Conservation (phyloP, 208 protist species). For the Histomonas meleagridis region DNA sequence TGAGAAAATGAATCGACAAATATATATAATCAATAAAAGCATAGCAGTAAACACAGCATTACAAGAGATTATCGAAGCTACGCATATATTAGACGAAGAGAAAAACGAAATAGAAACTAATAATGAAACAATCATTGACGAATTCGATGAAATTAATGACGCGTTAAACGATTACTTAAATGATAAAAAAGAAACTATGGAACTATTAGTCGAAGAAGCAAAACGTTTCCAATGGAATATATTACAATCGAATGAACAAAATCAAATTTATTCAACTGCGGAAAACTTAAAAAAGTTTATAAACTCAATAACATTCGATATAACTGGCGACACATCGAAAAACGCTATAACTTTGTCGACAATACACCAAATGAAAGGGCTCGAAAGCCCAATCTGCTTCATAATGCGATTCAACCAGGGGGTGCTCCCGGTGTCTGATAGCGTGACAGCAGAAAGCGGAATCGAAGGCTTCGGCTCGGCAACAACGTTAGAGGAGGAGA, state of each 20-base stretch:
- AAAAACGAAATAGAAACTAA: not conserved
- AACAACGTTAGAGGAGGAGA: not conserved
- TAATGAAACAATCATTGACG: not conserved
- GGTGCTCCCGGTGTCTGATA: not conserved
- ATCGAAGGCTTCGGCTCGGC: not conserved
- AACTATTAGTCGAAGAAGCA: not conserved
- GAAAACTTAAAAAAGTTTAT: not conserved
- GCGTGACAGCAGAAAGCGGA: not conserved
- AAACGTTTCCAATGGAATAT: not conserved
- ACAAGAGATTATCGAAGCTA: not conserved
- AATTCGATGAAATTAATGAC: not conserved
- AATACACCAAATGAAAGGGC: constrained; percentile 39
- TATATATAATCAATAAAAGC: not conserved
- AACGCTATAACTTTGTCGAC: constrained; percentile 33
- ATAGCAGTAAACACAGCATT: not conserved
- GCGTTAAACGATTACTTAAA: not conserved
- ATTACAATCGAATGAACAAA: not conserved
- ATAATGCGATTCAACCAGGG: constrained; percentile 30
- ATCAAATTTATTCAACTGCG: not conserved
- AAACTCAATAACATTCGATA: not conserved
- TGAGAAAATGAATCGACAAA: not conserved
- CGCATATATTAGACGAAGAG: not conserved
- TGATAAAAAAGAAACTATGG: constrained; percentile 5
- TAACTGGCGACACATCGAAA: not conserved
- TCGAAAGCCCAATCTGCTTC: constrained; percentile 27